These are phyloP conservation scores for Hypoxylon trugodes DNA, from an alignment of 495 filamentous ascomycete species.

Conservation along the genomic window DNA sequence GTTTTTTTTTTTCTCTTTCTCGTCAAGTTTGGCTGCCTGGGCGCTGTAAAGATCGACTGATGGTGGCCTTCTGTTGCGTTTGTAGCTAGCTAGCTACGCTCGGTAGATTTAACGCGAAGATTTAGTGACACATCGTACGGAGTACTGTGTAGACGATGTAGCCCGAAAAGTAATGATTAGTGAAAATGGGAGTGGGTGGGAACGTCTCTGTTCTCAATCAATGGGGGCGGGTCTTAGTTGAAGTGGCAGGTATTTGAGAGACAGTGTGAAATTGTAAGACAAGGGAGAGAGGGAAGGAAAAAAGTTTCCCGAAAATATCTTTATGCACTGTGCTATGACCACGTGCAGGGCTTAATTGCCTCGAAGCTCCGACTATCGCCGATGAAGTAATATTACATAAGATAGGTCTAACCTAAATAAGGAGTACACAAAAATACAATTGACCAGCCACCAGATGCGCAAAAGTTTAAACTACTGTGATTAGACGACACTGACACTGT, in stretches of 20 bases:
- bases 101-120: constrained; percentile 22
- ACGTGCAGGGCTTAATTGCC: constrained; percentile 23
- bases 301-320: constrained; percentile 16
- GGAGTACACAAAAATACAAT: too few species aligned
- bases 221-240: background rate
- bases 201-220: background rate
- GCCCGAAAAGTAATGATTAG: background rate
- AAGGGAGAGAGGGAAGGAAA: too few species aligned
- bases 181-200: constrained; percentile 1
- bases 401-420: too few species aligned
- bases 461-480: too few species aligned
- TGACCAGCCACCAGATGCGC: too few species aligned
- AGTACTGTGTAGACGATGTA: constrained; percentile 15
- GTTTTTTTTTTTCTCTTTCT: background rate
- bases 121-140: constrained; percentile 28
- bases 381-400: too few species aligned
- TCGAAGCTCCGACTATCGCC: background rate
- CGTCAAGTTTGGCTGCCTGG: background rate
- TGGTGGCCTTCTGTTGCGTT: background rate
- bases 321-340: background rate
- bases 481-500: too few species aligned
- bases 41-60: constrained; percentile 1
- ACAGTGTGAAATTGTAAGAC: background rate
- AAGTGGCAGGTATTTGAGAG: constrained; percentile 12
- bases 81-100: background rate